Evolutionary conservation across 2,329 filamentous ascomycete species (phyloP), one percentile per base, ranked within the genome.

Genomic region (Parascedosporium putredinis): DNA sequence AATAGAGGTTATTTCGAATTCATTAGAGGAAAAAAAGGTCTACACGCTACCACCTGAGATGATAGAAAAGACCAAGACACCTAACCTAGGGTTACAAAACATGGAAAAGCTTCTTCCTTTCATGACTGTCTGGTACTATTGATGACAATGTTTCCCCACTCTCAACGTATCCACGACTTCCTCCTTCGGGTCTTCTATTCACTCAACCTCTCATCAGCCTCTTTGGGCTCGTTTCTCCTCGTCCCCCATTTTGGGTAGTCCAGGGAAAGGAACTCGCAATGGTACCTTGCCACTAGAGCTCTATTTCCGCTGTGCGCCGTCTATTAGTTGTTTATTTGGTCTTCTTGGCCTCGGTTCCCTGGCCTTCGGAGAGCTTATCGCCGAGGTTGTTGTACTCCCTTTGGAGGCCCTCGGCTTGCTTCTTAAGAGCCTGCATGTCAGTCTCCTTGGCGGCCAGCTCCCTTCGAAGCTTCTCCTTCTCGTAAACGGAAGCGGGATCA

Each of bases 351-450:
- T 63, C 67, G 44, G 74, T 69, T 51, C 67, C 59, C 56, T 76
- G 71, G 10, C 78, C 75, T 52, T 73, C 70, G 52, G 81, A 76
- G 58, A 90, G 84, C 74, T 93, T 81, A 63, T 97, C 90, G 55
- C 87, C 83, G 59, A 97, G 75, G 57, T 83, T 81, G 64, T 87
- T 80, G 69, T 96, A 97, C 73, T 94, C 90, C 63, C 81, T 79
- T 66, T 82, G 81, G 53, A 97, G 76, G 47, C 86, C 86, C 64
- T 86, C 80, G 55, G 83, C 79, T 78, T 98, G 93, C 77, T 94
- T 95, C 84, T 94, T 95, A 59, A 97, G 73, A 51, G 80, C 87
- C 69, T 85, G 80, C 58, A 96, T 79, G 61, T 97, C 47, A 14
- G 36, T 23, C 34, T 36, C 29, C 40, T 45, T 50, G 29, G 27